Base-by-base conservation (phyloP, 73 alveolate species). In the Tetrahymena elliotti region DNA sequence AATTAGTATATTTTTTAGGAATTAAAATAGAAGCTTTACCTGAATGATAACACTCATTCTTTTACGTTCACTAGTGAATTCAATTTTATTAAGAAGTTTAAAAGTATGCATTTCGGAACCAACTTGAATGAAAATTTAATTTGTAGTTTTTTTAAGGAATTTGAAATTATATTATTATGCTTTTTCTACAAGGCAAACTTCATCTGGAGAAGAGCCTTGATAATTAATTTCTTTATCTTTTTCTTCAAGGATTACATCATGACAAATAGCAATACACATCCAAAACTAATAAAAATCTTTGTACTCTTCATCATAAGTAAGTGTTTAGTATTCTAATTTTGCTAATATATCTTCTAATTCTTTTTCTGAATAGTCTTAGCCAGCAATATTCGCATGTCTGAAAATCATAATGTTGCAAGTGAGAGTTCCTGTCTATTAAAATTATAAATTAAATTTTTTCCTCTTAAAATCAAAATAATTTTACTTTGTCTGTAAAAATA, bases 151-250 rank as follows among this genome's bases (percentile, higher is more conserved):
- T 52, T 52, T 84, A 10, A 96, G 40, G 83, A 98, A 98, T 47
- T 96, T 94, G 95, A 96, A 97, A 38, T 99, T 99, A 4, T 97
- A 94, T 83, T 98, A 97, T 84, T 93, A 94, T 6, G 99, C 99
- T 2, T 98, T 98, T 53, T 98, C 97, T 24, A 98, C 98, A 27
- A 98, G 96, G 33, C 99, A 97, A 4, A 98, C 98, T 97, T 98
- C 99, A 97, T 98, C 99, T 1, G 99, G 99, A 37, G 99, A 98
- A 38, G 97, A 95, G 13, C 99, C 99, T 93, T 98, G 96, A 92
- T 96, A 98, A 53, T 84, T 93, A 39, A 97, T 41, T 39, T 96
- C 95, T 92, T 97, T 84, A 1, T 95, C 68, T 92, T 95, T 96
- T 93, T 96, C 97, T 41, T 96, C 98, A 35, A 98, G 94, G 52